Conservation (phyloP, 78 protist genomes). For the Cavenderia fasciculata region DNA sequence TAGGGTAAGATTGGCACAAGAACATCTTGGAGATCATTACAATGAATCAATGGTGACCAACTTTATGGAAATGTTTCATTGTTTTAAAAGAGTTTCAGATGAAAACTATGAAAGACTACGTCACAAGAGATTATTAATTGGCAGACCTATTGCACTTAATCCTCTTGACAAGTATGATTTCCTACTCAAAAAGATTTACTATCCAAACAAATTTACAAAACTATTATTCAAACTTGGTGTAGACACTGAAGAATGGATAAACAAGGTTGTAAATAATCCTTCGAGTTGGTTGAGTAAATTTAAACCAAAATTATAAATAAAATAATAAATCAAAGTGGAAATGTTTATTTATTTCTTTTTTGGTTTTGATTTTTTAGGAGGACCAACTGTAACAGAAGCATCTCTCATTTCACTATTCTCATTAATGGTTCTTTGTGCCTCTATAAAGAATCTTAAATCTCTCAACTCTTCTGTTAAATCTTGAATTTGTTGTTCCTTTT, state of each 20-base stretch:
- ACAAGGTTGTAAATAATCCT: constrained; percentile 54
- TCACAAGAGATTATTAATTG: constrained; percentile 45
- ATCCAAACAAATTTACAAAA: constrained; percentile 64
- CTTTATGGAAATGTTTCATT: constrained; percentile 57
- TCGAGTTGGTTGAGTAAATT: constrained; percentile 27
- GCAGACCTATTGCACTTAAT: constrained; percentile 47
- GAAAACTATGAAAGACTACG: constrained; percentile 50
- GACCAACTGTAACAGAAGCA: constrained; percentile 24
- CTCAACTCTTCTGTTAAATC: constrained; percentile 48
- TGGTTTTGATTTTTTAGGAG: background rate
- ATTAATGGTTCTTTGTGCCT: constrained; percentile 59
- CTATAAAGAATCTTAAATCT: constrained; percentile 75
- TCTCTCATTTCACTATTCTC: constrained; percentile 62
- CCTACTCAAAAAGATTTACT: constrained; percentile 52
- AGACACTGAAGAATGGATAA: constrained; percentile 52
- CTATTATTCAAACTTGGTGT: constrained; percentile 49
- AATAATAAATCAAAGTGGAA: too few species aligned
- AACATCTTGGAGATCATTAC: constrained; percentile 74
- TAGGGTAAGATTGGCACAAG: constrained; percentile 55
- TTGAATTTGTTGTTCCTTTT: constrained; percentile 18
- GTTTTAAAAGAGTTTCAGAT: constrained; percentile 47
- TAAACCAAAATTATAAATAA: constrained; percentile 41
- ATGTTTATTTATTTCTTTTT: background rate
- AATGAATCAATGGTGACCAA: constrained; percentile 1
- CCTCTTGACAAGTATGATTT: constrained; percentile 60